Evolutionary conservation across 2,329 filamentous ascomycete genomes (phyloP).

Genomic region (Bimuria novae-zelandiae): DNA sequence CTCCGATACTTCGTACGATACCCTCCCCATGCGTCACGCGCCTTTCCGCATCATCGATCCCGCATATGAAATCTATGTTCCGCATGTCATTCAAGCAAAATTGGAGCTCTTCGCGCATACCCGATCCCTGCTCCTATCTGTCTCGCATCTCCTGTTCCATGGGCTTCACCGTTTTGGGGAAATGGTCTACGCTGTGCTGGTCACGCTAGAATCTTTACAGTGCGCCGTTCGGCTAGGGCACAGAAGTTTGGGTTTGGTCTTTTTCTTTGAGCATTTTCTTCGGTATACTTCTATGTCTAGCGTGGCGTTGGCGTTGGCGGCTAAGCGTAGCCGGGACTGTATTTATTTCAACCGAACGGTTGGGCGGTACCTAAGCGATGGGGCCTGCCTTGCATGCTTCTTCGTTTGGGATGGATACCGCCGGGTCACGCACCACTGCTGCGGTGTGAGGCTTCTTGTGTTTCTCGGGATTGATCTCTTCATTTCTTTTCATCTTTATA

Average conservation of each 20-base stretch:
- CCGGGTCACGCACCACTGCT: too few species aligned
- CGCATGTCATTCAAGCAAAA: background rate
- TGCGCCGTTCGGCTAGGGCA: background rate
- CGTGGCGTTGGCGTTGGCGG: slow-evolving; percentile 19
- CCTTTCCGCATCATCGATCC: slow-evolving; percentile 15
- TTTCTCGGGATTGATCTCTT: too few species aligned
- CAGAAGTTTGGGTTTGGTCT: background rate
- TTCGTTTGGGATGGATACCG: too few species aligned
- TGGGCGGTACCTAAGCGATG: too few species aligned
- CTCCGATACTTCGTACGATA: too few species aligned
- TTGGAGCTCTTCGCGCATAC: background rate
- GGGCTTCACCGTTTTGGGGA: background rate
- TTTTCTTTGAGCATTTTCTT: background rate
- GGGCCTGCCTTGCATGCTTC: too few species aligned
- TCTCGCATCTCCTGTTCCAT: too few species aligned
- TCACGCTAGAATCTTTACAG: background rate
- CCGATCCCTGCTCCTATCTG: too few species aligned
- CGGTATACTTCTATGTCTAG: slow-evolving; percentile 7
- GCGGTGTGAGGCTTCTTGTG: too few species aligned
- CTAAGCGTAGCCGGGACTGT: background rate
- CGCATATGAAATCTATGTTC: too few species aligned
- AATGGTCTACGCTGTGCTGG: slow-evolving; percentile 1
- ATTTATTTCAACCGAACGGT: too few species aligned
- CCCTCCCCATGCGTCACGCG: slow-evolving; percentile 10
- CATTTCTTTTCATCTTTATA: too few species aligned